Evolutionary conservation across 176 grass and related monocot genomes (phyloP).

Genomic region (Zoysia japonica): DNA sequence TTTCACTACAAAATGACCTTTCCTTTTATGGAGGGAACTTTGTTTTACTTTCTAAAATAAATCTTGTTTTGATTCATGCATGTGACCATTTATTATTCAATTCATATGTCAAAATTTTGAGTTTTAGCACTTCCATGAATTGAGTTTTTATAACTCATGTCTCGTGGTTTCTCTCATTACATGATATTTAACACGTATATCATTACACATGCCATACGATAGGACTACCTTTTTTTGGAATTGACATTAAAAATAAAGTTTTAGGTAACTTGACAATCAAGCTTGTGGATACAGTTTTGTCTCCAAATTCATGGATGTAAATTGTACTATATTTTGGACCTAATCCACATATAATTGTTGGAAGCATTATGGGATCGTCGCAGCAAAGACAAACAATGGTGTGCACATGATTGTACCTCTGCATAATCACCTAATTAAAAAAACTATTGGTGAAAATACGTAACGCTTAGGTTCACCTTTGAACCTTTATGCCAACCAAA

Average conservation of each 20-base stretch:
- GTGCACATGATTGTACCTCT: not conserved
- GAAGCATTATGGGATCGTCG: not conserved
- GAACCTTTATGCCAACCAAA: too few species aligned
- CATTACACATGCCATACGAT: too few species aligned
- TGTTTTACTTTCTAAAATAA: conserved; percentile 3
- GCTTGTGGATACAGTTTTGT: not conserved
- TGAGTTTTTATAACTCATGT: not conserved
- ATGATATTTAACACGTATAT: too few species aligned
- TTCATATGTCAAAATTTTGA: not conserved
- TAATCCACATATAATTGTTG: not conserved
- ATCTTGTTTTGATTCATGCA: not conserved
- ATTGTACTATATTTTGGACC: not conserved
- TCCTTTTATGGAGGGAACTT: not conserved
- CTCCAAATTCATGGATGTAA: not conserved
- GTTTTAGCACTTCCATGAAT: not conserved
- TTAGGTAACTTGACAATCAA: not conserved
- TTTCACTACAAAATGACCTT: not conserved
- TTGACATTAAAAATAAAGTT: not conserved
- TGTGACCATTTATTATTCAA: not conserved
- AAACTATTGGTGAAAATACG: too few species aligned
- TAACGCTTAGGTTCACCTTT: too few species aligned
- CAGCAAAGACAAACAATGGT: not conserved
- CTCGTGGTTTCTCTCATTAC: not conserved
- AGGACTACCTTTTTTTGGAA: not conserved
- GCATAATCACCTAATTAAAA: too few species aligned